Conservation (phyloP, 495 filamentous ascomycete species). For the Pyrenula aspistea region DNA sequence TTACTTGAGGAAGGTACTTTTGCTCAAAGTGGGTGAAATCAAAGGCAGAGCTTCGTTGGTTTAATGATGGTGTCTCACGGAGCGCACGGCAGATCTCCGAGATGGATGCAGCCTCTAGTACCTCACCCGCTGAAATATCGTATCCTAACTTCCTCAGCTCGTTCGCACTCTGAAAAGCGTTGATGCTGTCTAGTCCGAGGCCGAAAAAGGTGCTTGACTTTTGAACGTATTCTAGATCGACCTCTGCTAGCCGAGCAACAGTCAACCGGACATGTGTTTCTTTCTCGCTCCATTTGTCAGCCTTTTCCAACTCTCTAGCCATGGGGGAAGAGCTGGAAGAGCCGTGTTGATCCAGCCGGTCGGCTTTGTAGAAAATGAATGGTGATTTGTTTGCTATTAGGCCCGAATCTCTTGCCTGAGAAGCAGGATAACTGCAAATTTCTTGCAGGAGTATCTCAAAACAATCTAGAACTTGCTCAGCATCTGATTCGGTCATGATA, state of each 20-base stretch:
- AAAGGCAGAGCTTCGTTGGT: constrained; percentile 7
- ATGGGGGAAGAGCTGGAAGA: background rate
- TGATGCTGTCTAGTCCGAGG: constrained; percentile 32
- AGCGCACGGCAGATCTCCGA: constrained; percentile 17
- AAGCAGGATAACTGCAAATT: constrained; percentile 19
- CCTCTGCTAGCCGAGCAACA: constrained; percentile 41
- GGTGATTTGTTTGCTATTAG: background rate
- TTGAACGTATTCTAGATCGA: constrained; percentile 30
- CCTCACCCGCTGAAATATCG: constrained; percentile 47
- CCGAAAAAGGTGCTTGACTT: constrained; percentile 38
- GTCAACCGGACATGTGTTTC: constrained; percentile 40
- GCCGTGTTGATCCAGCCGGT: background rate
- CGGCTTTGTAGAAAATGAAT: background rate
- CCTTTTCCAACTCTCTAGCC: constrained; percentile 1
- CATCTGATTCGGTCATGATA: constrained; percentile 25
- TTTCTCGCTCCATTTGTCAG: constrained; percentile 30
- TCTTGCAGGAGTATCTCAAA: constrained; percentile 35
- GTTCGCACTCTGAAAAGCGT: constrained; percentile 47
- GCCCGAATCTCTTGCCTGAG: constrained; percentile 16
- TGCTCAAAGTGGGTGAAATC: constrained; percentile 29
- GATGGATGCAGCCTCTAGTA: constrained; percentile 41
- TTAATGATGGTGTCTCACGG: background rate
- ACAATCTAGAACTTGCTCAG: constrained; percentile 28
- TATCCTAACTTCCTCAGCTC: constrained; percentile 47
- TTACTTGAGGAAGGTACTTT: constrained; percentile 42